Evolutionary conservation across 495 filamentous ascomycete genomes (phyloP).

Genomic region (Penicillium taxi): DNA sequence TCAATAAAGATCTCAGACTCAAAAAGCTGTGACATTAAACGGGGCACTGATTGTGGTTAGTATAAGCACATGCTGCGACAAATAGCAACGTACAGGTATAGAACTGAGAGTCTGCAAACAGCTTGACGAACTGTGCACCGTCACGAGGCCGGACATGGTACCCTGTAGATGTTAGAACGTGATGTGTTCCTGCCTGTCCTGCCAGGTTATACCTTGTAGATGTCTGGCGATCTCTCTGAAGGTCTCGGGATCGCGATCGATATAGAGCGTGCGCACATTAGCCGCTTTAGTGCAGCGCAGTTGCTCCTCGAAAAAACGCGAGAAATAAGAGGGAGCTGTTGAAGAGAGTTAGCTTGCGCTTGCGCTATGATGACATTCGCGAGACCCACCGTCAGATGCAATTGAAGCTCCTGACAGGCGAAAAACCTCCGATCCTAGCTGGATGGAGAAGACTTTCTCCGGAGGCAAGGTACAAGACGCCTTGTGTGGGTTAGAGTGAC

Average conservation of each 20-base stretch:
- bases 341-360: background rate
- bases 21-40: slow-evolving; percentile 88
- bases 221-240: slow-evolving; percentile 87
- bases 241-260: slow-evolving; percentile 86
- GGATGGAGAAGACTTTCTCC: slow-evolving; percentile 80
- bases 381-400: slow-evolving; percentile 88
- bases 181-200: too few relatives aligned
- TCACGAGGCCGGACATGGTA: slow-evolving; percentile 83
- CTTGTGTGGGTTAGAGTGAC: too few relatives aligned
- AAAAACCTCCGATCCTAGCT: slow-evolving; percentile 88
- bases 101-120: slow-evolving; percentile 95
- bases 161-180: slow-evolving; percentile 30
- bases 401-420: slow-evolving; percentile 90
- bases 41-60: slow-evolving; percentile 55
- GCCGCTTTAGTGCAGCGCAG: slow-evolving; percentile 55
- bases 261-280: slow-evolving; percentile 68
- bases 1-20: slow-evolving; percentile 86
- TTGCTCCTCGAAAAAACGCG: slow-evolving; percentile 85
- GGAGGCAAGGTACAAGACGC: slow-evolving; percentile 34
- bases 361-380: too few relatives aligned
- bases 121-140: slow-evolving; percentile 75
- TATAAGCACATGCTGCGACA: background rate
- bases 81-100: slow-evolving; percentile 58
- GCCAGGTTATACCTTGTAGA: slow-evolving; percentile 81
- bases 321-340: slow-evolving; percentile 93